Evolutionary conservation across 1,284 basidiomycete species (phyloP).

Genomic region (Albatrellus sp.): DNA sequence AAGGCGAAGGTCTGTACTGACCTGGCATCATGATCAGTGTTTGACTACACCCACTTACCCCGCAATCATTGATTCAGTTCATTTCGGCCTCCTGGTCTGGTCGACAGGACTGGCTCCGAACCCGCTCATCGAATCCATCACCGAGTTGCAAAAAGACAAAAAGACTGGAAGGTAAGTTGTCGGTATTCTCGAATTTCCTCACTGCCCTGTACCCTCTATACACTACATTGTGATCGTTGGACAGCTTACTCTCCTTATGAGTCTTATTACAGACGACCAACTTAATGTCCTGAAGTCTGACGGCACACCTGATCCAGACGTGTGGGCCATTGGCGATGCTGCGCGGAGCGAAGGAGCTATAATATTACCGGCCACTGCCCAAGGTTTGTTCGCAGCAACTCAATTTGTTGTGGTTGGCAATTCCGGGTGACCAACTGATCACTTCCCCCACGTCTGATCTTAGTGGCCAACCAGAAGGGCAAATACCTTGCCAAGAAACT

Average conservation of each 20-base stretch:
- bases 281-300: conserved; percentile 48
- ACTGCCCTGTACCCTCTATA: too few relatives aligned
- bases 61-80: conserved; percentile 29
- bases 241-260: conserved; percentile 16
- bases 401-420: not conserved
- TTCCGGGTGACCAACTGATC: conserved; percentile 1
- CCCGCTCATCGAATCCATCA: conserved; percentile 55
- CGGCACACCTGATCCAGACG: conserved; percentile 52
- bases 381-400: conserved; percentile 33
- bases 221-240: conserved; percentile 1
- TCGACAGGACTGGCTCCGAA: conserved; percentile 75
- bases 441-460: conserved; percentile 4
- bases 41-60: conserved; percentile 3
- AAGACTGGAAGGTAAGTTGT: conserved; percentile 42
- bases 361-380: conserved; percentile 73
- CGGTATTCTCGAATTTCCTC: not conserved
- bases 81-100: conserved; percentile 79
- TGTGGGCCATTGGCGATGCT: conserved; percentile 80
- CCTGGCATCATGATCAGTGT: not conserved
- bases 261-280: conserved; percentile 48
- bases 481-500: conserved; percentile 62
- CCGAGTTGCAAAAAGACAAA: conserved; percentile 48
- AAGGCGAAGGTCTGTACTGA: conserved; percentile 37
- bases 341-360: conserved; percentile 43
- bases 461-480: conserved; percentile 75